phyloP scores from a whole-genome alignment of 805 yeast genomes.

The Ogataea pilisensis region DNA sequence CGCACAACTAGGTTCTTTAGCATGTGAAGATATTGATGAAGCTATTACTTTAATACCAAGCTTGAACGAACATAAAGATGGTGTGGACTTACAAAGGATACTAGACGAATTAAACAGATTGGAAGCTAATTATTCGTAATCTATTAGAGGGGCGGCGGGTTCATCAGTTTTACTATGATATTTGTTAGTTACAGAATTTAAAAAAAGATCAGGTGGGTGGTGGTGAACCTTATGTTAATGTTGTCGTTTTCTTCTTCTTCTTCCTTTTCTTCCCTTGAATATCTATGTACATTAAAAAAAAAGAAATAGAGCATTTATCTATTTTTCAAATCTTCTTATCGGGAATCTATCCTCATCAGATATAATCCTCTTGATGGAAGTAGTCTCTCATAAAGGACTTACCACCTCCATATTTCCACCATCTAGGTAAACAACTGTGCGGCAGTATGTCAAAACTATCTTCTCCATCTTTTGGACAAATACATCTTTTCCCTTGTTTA shows the following conservation, averaged over 20 bases:
- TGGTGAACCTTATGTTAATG: too few species aligned
- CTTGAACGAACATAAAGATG: slow-evolving; percentile 72
- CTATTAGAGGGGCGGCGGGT: neutral
- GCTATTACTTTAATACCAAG: slow-evolving; percentile 93
- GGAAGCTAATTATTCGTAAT: slow-evolving; percentile 37
- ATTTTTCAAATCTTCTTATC: neutral
- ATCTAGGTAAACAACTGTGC: slow-evolving; percentile 63
- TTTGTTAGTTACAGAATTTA: too few species aligned
- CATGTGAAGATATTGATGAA: slow-evolving; percentile 95
- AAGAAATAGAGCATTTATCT: neutral
- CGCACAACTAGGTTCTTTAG: slow-evolving; percentile 80
- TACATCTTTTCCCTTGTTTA: slow-evolving; percentile 55
- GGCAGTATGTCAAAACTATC: slow-evolving; percentile 37
- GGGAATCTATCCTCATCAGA: slow-evolving; percentile 2
- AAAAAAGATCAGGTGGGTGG: too few species aligned
- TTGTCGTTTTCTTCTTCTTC: too few species aligned
- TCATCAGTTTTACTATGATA: slow-evolving; percentile 12
- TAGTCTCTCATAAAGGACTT: slow-evolving; percentile 49
- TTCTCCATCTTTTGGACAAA: slow-evolving; percentile 45
- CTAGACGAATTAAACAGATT: slow-evolving; percentile 79
- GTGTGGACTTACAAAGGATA: slow-evolving; percentile 81
- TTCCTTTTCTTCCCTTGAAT: neutral
- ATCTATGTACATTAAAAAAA: neutral
- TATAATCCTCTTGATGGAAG: slow-evolving; percentile 27
- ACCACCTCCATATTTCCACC: slow-evolving; percentile 75